Base-by-base conservation (phyloP, 2,329 filamentous ascomycete species). In the Diplodia scrobiculata region DNA sequence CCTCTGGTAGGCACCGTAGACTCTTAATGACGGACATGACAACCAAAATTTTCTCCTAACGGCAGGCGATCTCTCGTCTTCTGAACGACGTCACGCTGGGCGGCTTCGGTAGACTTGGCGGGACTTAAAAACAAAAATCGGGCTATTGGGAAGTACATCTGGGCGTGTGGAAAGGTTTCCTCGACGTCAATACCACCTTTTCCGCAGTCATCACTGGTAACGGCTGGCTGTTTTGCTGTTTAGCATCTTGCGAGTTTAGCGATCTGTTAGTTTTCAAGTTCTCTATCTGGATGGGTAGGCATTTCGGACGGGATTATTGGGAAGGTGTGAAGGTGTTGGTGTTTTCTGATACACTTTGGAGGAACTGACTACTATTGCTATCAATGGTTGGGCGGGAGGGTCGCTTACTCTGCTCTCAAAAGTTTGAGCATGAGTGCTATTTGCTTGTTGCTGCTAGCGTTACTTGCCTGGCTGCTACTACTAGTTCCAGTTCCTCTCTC, bases 1-100 rank as follows among this genome's bases (percentile, higher is more conserved):
- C 53, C 41, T 38, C 34, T 48, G 60, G 41, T 19, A 53, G 60
- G 47, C 47, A 29, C 59, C 59, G 48, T 34, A 48, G 45, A 52
- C 60, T 52, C 36, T 50, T 63, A 36, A 53, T 32, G 48, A 53
- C 41, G 47, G 60, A 63, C 60, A 63, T 53, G 60, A 63, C 45
- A 52, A 63, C 19, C 54, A 50, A 52, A 38, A 52, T 7, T 19
- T 41, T 63, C 52, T 53, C 60, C 60, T 63, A 63, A 63, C 45
- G 60, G 60, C 36, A 63, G 60, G 60, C 60, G 60, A 53, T 63
- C 36, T 55, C 70, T 72, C 69, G 71, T 74, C 74, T 73, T 69
- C 68, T 63, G 73, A 65, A 76, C 68, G 73, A 72, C 71, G 70
- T 75, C 67, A 76, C 69, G 75, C 71, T 68, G 68, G 65, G 71